Evolutionary conservation across 352 stramenopile species (phyloP).

Genomic region (Pythium brachiatum): DNA sequence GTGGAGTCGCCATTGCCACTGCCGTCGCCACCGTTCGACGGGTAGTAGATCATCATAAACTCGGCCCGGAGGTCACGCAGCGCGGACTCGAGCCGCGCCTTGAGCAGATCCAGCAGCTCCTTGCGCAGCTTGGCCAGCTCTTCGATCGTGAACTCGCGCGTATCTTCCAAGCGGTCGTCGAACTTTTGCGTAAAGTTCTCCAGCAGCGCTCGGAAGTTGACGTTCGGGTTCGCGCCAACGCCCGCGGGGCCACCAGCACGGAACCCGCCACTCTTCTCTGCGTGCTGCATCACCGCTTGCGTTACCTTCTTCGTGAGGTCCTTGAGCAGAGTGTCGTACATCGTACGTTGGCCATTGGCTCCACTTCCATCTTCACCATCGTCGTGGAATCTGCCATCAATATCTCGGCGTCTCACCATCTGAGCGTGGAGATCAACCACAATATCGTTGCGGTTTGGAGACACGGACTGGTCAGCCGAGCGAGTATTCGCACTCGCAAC

Average conservation of each 20-base stretch:
- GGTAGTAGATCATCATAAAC: conserved; percentile 50
- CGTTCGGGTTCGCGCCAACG: conserved; percentile 40
- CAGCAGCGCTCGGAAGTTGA: conserved; percentile 67
- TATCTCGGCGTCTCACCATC: conserved; percentile 38
- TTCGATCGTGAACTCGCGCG: conserved; percentile 55
- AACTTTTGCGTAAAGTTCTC: conserved; percentile 78
- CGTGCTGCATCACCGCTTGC: conserved; percentile 40
- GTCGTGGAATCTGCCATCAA: conserved; percentile 46
- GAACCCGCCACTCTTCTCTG: conserved; percentile 35
- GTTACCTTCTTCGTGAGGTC: conserved; percentile 82
- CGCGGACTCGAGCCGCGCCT: conserved; percentile 46
- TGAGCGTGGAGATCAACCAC: conserved; percentile 55
- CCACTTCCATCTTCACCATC: conserved; percentile 20
- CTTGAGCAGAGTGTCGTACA: conserved; percentile 72
- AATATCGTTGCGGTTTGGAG: conserved; percentile 28
- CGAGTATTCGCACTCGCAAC: neutral
- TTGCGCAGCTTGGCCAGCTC: conserved; percentile 58
- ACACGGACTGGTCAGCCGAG: neutral
- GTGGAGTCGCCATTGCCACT: conserved; percentile 56
- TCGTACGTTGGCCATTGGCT: conserved; percentile 38
- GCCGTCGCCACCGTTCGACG: conserved; percentile 21
- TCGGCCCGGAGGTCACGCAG: conserved; percentile 63
- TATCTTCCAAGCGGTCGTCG: conserved; percentile 62
- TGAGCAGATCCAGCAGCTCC: conserved; percentile 68
- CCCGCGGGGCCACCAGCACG: conserved; percentile 19